These are phyloP conservation scores for Calophaca sinica DNA, from an alignment of 306 rosid species.

Conservation along the genomic window DNA sequence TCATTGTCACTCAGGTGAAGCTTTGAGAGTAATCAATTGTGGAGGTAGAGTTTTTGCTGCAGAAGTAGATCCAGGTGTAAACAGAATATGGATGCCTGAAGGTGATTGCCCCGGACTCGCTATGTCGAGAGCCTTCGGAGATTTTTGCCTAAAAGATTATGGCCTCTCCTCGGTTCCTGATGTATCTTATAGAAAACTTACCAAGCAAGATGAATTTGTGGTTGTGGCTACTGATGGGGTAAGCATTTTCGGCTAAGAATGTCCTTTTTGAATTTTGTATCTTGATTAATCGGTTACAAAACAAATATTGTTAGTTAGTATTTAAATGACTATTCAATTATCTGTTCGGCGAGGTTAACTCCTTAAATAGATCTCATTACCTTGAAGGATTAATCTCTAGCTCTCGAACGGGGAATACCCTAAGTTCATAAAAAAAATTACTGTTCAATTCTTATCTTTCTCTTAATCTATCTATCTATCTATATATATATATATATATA, in stretches of 20 bases:
- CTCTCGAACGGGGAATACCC: no score
- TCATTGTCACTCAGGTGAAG: constrained; percentile 66
- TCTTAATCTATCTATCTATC: no score
- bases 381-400: no score
- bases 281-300: neutral
- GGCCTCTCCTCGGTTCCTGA: constrained; percentile 82
- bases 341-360: no score
- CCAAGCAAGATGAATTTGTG: constrained; percentile 71
- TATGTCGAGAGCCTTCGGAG: constrained; percentile 91
- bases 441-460: no score
- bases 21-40: constrained; percentile 66
- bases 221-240: constrained; percentile 94
- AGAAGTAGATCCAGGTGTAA: constrained; percentile 64
- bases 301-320: no score
- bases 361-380: no score
- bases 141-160: constrained; percentile 81
- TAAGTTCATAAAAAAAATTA: no score
- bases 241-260: constrained; percentile 17
- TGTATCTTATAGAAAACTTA: constrained; percentile 60
- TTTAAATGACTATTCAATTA: no score
- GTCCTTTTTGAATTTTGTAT: constrained; percentile 19
- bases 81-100: constrained; percentile 85
- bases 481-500: no score
- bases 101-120: constrained; percentile 81
- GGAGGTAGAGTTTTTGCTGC: constrained; percentile 73